Base-by-base conservation (phyloP, 2,329 filamentous ascomycete genomes). In the Aspergillus brunneoviolaceus region DNA sequence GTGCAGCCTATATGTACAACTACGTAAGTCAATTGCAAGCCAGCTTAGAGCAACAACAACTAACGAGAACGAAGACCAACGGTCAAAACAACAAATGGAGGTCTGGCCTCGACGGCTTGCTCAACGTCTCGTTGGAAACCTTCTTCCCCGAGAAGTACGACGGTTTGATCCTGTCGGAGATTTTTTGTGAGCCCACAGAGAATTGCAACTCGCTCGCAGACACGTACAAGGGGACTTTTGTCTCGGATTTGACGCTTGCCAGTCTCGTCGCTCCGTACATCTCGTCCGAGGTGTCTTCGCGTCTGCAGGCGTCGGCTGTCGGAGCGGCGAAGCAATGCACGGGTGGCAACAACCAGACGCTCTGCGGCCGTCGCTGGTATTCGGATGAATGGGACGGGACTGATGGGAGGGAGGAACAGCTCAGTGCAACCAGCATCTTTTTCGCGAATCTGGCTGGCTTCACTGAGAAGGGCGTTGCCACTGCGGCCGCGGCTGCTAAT, bases 211-310 rank as follows among this genome's bases (percentile, higher is more conserved):
- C 80, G 29, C 84, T 87, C 62, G 83, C 86, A 72, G 80, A 78
- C 57, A 82, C 81, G 5, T 89, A 88, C 80, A 89, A 88, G 75
- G 85, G 84, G 16, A 87, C 86, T 66, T 77, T 88, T 5, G 75
- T 81, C 1, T 82, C 85, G 47, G 88, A 84, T 79, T 73, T 80
- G 72, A 83, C 81, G 16, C 77, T 80, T 4, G 80, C 83, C 1
- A 79, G 79, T 1, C 81, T 85, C 64, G 75, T 87, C 51, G 85
- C 83, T 0, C 85, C 85, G 0, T 85, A 80, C 65, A 84, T 83
- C 2, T 70, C 76, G 60, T 69, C 78, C 33, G 67, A 69, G 5
- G 78, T 88, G 57, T 74, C 81, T 63, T 77, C 82, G 0, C 76
- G 80, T 21, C 74, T 88, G 3, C 72, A 77, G 51, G 73, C 76